Evolutionary conservation across 495 filamentous ascomycete species (phyloP), one percentile per base, ranked within the genome.

Genomic region (Xylaria curta): DNA sequence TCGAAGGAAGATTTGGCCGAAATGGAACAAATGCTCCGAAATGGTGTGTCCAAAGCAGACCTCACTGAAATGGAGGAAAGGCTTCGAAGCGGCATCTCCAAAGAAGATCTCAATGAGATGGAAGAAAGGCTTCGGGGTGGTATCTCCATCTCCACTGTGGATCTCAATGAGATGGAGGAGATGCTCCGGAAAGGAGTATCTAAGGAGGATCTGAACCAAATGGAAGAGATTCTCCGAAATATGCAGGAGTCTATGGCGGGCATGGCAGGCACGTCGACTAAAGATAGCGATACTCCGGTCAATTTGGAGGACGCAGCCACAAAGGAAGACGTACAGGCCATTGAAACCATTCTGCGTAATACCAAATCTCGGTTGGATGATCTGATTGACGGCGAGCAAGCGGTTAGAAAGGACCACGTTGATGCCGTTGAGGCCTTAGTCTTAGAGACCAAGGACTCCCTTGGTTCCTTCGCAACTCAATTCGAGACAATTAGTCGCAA

Each of bases 341-440:
- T 98, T 68, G 94, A 97, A 78, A 94, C 90, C 0, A 87, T 98
- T 58, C 87, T 98, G 28, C 88, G 91, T 60, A 95, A 94, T 76
- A 93, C 93, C 24, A 97, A 97, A 74, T 87, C 91, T 12, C 90
- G 91, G 61, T 84, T 97, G 51, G 94, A 97, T 44, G 93, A 94
- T 42, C 82, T 96, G 54, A 84, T 85, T 21, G 88, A 94, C 54
- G 89, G 92, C 21, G 85, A 87, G 44, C 82, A 88, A 67, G 81
- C 79, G 1, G 89, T 92, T 5, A 91, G 87, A 66, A 92, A 93
- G 62, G 91, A 95, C 31, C 92, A 97, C 49, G 82, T 97, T 33
- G 91, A 93, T 70, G 81, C 85, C 0, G 78, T 98, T 1, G 94
- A 97, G 75, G 81, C 85, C 4, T 82, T 93, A 31, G 83, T 95